Evolutionary conservation across 2,329 filamentous ascomycete species (phyloP), one percentile per base, ranked within the genome.

Genomic region (Fusarium heterosporum): DNA sequence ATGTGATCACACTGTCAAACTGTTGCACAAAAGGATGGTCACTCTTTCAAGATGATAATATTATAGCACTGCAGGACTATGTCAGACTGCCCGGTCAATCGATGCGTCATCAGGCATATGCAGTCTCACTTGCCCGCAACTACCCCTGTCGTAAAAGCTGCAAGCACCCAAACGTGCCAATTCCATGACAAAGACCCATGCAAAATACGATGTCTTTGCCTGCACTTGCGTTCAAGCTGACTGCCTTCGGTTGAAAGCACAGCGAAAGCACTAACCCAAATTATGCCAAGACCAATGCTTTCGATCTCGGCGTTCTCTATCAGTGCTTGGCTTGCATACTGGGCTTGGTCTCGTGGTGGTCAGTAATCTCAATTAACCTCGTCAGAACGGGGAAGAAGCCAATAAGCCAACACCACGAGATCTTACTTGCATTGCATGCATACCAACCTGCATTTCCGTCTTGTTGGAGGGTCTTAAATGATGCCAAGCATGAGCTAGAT

Each of bases 341-440:
- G 10, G n/a, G 30, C 47, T 29, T 47, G 17, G 34, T 22, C 11
- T 55, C 8, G 12, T 8, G 28, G 55, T 53, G 45, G 46, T 45
- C 39, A 53, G 34, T 22, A 16, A n/a, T 19, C 22, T 45, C 17
- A 12, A n/a, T 52, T 17, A 10, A 12, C 6, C 14, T 10, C 19
- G 4, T 22, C 47, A 19, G 22, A 36, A 17, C 6, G 34, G 0
- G 3, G 22, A 16, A 2, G 26, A 61, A 7, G 13, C 58, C 58
- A 61, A 61, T 62, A 10, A 55, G 41, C 36, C 30, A 48, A 22
- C 17, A 61, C 41, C 57, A 61, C 58, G 58, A 61, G 26, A 61
- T 55, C 48, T 55, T 28, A 43, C 58, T 9, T 38, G 40, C 56
- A 48, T 54, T 2, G 17, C 38, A 16, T 25, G 26, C 29, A 19